Evolutionary conservation across 495 filamentous ascomycete species (phyloP).

Genomic region (Durotheca rogersii): DNA sequence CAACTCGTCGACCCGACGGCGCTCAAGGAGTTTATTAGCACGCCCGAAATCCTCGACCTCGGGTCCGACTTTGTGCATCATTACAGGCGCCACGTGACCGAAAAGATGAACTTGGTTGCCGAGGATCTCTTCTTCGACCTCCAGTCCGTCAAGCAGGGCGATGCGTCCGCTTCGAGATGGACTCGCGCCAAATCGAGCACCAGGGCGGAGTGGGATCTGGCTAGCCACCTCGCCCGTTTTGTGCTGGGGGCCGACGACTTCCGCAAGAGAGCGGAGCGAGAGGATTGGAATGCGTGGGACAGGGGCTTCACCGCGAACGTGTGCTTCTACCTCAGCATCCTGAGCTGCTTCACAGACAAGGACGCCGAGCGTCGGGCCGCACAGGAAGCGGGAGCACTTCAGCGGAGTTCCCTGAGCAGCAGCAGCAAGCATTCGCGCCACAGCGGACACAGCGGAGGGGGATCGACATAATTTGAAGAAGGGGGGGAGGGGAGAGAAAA

Average conservation of each 20-base stretch:
- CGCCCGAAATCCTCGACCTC: constrained; percentile 26
- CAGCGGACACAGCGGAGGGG: constrained; percentile 3
- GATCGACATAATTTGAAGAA: neutral
- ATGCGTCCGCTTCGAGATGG: constrained; percentile 13
- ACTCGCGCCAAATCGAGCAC: constrained; percentile 10
- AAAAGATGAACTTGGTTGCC: constrained; percentile 24
- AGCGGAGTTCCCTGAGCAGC: constrained; percentile 9
- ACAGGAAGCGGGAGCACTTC: neutral
- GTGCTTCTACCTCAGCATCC: constrained; percentile 27
- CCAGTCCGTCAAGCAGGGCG: constrained; percentile 30
- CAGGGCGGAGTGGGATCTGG: constrained; percentile 26
- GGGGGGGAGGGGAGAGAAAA: neutral
- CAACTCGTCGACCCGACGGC: constrained; percentile 18
- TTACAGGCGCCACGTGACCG: constrained; percentile 4
- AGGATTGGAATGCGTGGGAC: constrained; percentile 24
- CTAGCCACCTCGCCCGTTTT: constrained; percentile 26
- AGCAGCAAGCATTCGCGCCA: constrained; percentile 9
- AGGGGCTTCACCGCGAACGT: constrained; percentile 18
- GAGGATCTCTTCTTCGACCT: constrained; percentile 34
- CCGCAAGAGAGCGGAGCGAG: constrained; percentile 16
- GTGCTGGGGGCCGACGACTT: constrained; percentile 27
- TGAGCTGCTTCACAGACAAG: constrained; percentile 26
- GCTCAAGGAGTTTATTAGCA: constrained; percentile 30
- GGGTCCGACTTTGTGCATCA: constrained; percentile 23
- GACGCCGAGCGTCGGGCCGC: constrained; percentile 22